These are phyloP conservation scores for Oryza officinalis DNA, from an alignment of 176 grass and related monocot genomes.

Conservation along the genomic window DNA sequence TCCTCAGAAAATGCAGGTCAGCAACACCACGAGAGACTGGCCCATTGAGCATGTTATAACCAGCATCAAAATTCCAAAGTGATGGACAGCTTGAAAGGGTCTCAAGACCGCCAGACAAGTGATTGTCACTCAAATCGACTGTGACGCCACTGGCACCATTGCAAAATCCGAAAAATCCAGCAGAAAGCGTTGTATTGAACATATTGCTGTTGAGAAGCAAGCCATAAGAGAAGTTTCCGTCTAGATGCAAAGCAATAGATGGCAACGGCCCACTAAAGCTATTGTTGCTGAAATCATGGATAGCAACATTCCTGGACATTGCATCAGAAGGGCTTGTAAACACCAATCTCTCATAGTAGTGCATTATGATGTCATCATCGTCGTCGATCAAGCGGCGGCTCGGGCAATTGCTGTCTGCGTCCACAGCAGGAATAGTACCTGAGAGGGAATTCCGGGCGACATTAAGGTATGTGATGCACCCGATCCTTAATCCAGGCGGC, in stretches of 20 bases:
- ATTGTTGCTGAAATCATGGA: slow-evolving; percentile 68
- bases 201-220: slow-evolving; percentile 45
- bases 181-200: slow-evolving; percentile 45
- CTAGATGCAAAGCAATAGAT: slow-evolving; percentile 22
- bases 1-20: slow-evolving; percentile 45
- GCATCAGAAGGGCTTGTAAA: slow-evolving; percentile 27
- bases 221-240: slow-evolving; percentile 45
- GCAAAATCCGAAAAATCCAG: slow-evolving; percentile 45
- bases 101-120: slow-evolving; percentile 41
- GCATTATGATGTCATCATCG: slow-evolving; percentile 31
- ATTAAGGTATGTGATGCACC: slow-evolving; percentile 63
- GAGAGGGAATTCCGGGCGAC: slow-evolving; percentile 55
- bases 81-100: slow-evolving; percentile 33
- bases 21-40: slow-evolving; percentile 23
- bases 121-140: slow-evolving; percentile 56
- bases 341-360: slow-evolving; percentile 44
- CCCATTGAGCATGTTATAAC: slow-evolving; percentile 46
- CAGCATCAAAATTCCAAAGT: slow-evolving; percentile 53
- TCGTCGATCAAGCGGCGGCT: slow-evolving; percentile 2
- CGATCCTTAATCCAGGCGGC: slow-evolving; percentile 35
- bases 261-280: slow-evolving; percentile 43
- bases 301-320: slow-evolving; percentile 26
- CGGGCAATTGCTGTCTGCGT: slow-evolving; percentile 28
- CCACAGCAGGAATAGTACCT: slow-evolving; percentile 6
- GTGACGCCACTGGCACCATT: slow-evolving; percentile 15